These are phyloP conservation scores for Colletotrichum musicola DNA, from an alignment of 2,329 filamentous ascomycete genomes.

Conservation along the genomic window DNA sequence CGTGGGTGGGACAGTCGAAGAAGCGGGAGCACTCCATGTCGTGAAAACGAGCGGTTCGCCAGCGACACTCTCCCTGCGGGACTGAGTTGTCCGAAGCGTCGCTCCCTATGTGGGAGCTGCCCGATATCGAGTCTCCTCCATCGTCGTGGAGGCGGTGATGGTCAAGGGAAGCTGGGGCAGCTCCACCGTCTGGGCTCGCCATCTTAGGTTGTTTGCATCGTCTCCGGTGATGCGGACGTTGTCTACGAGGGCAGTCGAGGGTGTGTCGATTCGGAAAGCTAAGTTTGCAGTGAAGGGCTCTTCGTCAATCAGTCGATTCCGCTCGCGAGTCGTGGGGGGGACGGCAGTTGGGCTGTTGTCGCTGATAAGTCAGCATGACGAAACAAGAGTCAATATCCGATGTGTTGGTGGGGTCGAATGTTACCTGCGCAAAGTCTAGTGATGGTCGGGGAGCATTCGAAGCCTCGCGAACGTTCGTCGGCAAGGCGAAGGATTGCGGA, in stretches of 20 bases:
- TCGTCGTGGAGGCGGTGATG: constrained; percentile 39
- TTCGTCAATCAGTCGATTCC: constrained; percentile 32
- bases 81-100: constrained; percentile 41
- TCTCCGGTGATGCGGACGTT: constrained; percentile 13
- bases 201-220: constrained; percentile 47
- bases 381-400: constrained; percentile 38
- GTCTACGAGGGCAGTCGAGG: not conserved
- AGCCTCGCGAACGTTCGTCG: constrained; percentile 2
- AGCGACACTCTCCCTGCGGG: constrained; percentile 49
- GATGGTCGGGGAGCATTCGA: constrained; percentile 3
- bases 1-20: constrained; percentile 63
- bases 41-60: constrained; percentile 53
- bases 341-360: constrained; percentile 31
- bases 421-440: constrained; percentile 21
- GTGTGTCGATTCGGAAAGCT: not conserved
- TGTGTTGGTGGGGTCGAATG: constrained; percentile 32
- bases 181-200: constrained; percentile 49
- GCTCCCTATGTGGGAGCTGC: constrained; percentile 57
- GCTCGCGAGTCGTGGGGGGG: constrained; percentile 28
- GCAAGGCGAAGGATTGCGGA: constrained; percentile 13
- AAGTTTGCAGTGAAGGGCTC: constrained; percentile 5
- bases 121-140: constrained; percentile 43
- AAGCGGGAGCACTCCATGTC: constrained; percentile 61
- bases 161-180: constrained; percentile 41
- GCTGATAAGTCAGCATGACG: constrained; percentile 40